Evolutionary conservation across 352 stramenopile species (phyloP).

Genomic region (Thraustochytrium sp.): DNA sequence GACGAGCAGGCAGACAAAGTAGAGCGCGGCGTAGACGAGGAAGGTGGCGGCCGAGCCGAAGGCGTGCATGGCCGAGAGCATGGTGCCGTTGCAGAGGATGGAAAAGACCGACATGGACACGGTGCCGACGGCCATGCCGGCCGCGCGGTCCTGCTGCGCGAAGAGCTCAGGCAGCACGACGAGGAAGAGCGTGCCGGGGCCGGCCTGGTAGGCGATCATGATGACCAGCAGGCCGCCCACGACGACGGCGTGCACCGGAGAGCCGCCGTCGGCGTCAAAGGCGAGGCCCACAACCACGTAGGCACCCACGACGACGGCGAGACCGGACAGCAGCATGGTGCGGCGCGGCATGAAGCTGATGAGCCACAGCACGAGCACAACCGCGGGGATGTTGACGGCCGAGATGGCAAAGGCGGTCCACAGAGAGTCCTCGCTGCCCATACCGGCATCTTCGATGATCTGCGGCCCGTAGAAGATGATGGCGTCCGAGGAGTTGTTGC

Average conservation of each 20-base stretch:
- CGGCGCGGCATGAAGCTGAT: neutral
- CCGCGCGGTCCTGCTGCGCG: neutral
- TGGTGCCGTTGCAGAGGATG: conserved; percentile 36
- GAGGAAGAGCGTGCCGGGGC: conserved; percentile 24
- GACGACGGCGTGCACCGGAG: neutral
- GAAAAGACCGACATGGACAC: conserved; percentile 22
- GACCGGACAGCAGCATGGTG: conserved; percentile 8
- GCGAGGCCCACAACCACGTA: conserved; percentile 14
- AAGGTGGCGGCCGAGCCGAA: conserved; percentile 10
- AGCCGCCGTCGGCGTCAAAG: neutral
- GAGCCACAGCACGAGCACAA: neutral
- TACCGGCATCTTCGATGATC: conserved; percentile 15
- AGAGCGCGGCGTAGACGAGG: neutral
- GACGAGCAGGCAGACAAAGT: neutral
- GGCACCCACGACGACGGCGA: neutral
- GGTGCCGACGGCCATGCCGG: conserved; percentile 17
- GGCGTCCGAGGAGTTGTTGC: conserved; percentile 29
- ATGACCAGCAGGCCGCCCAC: neutral
- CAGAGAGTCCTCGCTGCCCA: conserved; percentile 5
- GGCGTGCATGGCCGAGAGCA: neutral
- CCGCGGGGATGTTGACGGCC: conserved; percentile 23
- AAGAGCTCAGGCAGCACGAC: conserved; percentile 32
- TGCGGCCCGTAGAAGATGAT: conserved; percentile 36
- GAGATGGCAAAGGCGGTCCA: neutral
- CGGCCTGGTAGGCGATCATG: conserved; percentile 26